Base-by-base conservation (phyloP, 169 alveolate genomes). In the Cryptosporidium tyzzeri region DNA sequence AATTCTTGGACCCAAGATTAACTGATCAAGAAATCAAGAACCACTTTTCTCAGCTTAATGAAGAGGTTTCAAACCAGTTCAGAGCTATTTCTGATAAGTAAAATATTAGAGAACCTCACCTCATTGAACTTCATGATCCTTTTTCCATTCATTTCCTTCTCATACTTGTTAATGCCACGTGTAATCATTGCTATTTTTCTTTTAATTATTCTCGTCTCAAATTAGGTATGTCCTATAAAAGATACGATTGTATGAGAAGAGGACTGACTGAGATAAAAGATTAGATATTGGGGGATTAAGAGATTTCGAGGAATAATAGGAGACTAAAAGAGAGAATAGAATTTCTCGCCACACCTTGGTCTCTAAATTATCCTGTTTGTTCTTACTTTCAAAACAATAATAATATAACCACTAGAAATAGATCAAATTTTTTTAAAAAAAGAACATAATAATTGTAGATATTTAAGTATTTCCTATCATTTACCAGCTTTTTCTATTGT, bases 1-100 rank as follows among this genome's bases (percentile, higher is more conserved):
- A 97, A 93, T 97, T 96, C 94, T 92, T 92, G 92, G 93, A 86
- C 84, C 98, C 98, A 14, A 91, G 92, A 80, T 80, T 71, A 33
- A 85, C 96, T 0, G 93, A 93, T 69, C 93, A 93, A 55, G 97
- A 93, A 50, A 68, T 94, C 70, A 71, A 84, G 65, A 86, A 71
- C 71, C 93, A 93, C 92, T 95, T 95, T 92, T 37, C 84, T 50
- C 84, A 85, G 9, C 75, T 91, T 31, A 73, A 65, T 50, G 95
- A 93, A 31, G 93, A 91, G 41, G 87, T 93, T 61, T 91, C 86
- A 16, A 65, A 48, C 74, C 94, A 87, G 65, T 93, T 93, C 86
- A 93, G 94, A 80, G 86, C 87, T 58, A 84, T 93, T 14, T 26
- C 85, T 23, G 89, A 80, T 35, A 80, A 80, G 67, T 80, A 41